Evolutionary conservation across 2,329 filamentous ascomycete genomes (phyloP).

Genomic region (Cordyceps tenuipes): DNA sequence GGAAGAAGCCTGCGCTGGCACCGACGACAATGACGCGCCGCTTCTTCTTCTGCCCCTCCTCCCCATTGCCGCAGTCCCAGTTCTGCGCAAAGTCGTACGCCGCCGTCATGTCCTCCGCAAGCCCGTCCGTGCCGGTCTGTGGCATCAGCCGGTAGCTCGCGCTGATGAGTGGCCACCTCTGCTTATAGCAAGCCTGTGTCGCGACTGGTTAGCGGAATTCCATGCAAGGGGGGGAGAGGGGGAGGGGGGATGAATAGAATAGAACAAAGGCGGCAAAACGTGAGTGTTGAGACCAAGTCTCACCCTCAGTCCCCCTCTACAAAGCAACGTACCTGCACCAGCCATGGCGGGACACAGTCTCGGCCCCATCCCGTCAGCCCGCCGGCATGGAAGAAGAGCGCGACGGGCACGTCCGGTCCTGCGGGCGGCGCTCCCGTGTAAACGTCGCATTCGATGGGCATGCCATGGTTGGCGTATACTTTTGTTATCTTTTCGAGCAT

Average conservation of each 20-base stretch:
- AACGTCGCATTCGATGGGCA: constrained; percentile 29
- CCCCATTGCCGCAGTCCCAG: constrained; percentile 13
- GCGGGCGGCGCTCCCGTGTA: constrained; percentile 20
- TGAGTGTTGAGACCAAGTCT: not conserved
- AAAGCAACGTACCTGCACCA: constrained; percentile 22
- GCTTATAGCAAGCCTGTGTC: constrained; percentile 21
- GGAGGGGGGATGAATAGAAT: not conserved
- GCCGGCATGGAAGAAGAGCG: constrained; percentile 30
- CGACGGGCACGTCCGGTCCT: constrained; percentile 19
- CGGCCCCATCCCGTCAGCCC: constrained; percentile 26
- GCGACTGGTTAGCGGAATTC: not conserved
- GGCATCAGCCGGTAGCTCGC: constrained; percentile 29
- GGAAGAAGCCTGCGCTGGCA: constrained; percentile 28
- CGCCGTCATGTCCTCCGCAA: constrained; percentile 23
- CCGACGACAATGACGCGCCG: constrained; percentile 25
- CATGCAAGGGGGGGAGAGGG: too few relatives aligned
- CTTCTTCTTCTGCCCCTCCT: not conserved
- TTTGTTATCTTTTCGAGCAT: constrained; percentile 23
- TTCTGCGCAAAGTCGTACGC: constrained; percentile 24
- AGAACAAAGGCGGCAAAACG: too few relatives aligned
- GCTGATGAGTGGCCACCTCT: constrained; percentile 27
- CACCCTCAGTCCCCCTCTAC: not conserved
- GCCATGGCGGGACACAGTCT: constrained; percentile 26
- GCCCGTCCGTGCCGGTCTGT: constrained; percentile 20
- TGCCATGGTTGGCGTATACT: constrained; percentile 23